These are phyloP conservation scores for Kwoniella bestiolae DNA, from an alignment of 768 basidiomycete genomes.

Conservation along the genomic window DNA sequence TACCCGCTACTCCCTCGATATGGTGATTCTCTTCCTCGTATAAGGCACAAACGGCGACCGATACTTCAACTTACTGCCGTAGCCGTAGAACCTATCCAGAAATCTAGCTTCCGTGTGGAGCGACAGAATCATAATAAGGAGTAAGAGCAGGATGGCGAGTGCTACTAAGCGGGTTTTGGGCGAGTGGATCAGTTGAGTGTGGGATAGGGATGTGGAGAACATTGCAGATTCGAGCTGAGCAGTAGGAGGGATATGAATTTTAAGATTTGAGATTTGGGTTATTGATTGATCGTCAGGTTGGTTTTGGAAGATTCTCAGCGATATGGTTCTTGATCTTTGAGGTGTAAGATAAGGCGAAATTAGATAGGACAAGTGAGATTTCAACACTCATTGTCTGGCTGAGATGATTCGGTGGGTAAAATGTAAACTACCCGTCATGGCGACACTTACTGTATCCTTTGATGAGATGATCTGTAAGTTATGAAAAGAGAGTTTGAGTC, in stretches of 20 bases:
- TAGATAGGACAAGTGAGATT: no score
- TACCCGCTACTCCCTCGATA: not conserved
- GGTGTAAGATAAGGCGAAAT: no score
- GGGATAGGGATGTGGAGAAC: not conserved
- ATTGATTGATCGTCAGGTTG: no score
- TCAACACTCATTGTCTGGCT: no score
- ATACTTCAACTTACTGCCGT: not conserved
- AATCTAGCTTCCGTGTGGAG: not conserved
- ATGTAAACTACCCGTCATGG: no score
- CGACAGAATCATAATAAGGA: not conserved
- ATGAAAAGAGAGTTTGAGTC: no score
- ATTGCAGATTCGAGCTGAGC: not conserved
- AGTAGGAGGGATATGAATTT: not conserved
- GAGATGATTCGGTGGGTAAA: no score
- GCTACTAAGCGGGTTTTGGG: not conserved
- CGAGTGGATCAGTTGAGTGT: not conserved
- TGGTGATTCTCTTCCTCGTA: not conserved
- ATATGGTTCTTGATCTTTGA: not conserved
- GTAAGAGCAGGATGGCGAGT: not conserved
- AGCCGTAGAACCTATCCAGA: not conserved
- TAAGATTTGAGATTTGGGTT: no score
- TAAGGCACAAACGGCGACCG: conserved; percentile 3
- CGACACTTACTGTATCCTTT: no score
- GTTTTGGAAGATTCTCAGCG: no score
- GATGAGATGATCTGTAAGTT: no score